Evolutionary conservation across 768 basidiomycete species (phyloP), one percentile per base, ranked within the genome.

Genomic region (Dacryopinax primogenitus): DNA sequence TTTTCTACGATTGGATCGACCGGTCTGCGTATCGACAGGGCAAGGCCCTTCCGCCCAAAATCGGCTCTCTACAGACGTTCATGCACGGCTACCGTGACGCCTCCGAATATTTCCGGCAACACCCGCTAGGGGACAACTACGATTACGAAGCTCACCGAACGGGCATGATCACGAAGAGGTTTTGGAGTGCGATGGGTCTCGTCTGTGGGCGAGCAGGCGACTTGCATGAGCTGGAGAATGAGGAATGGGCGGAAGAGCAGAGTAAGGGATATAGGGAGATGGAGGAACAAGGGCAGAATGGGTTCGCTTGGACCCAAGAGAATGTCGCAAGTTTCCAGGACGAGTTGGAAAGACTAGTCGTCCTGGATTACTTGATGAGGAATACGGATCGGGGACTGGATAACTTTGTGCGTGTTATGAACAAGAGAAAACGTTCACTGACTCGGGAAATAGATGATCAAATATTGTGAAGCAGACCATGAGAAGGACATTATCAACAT

Each of bases 1-100:
- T 95, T 75, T 95, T 89, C 74, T 95, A 94, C 69, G 89, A 92
- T 71, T 94, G 90, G 90, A 77, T 92, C 32, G 92, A 94, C 70
- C 79, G 90, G 66, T 26, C 32, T 13, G 65, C 83, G 2, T 81
- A 81, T 11, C 92, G 90, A 76, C 91, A 92, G 26, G 89, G 88
- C 4, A 90, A 91, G 71, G 80, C 82, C 1, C 74, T 93, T 21
- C 90, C 90, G 26, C 89, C 88, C 66, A 95, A 95, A 76, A 86
- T 92, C 62, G 92, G 92, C 7, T 90, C 87, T 70, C 86, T 92
- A 84, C 92, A 95, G 71, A 85, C 84, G 64, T 94, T 95, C 75
- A 76, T 93, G 71, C 83, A 90, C 68, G 91, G 92, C 15, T 94
- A 81, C 71, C 82, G 84, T 76, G 90, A 90, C 84, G 69, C 32